Evolutionary conservation across 768 basidiomycete species (phyloP).

Genomic region (Russula sp.): DNA sequence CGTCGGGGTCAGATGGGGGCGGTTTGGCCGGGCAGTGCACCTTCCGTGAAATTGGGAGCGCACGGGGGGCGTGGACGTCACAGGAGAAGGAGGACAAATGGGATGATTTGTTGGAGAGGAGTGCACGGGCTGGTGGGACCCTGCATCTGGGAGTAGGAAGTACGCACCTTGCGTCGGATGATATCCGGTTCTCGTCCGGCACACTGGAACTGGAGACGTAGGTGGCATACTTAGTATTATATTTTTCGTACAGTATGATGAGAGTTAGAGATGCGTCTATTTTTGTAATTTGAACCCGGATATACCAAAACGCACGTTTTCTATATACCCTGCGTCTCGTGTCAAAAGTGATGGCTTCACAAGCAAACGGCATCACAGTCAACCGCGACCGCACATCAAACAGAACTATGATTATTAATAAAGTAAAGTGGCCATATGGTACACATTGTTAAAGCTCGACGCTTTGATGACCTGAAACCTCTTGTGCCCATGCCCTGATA

Average conservation of each 20-base stretch:
- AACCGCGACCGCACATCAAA: no score
- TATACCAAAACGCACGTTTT: not conserved
- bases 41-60: conserved; percentile 49
- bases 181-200: conserved; percentile 40
- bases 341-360: no score
- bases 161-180: conserved; percentile 47
- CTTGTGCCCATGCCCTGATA: no score
- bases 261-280: not conserved
- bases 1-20: conserved; percentile 9
- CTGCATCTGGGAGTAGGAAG: conserved; percentile 48
- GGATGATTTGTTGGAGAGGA: conserved; percentile 64
- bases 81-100: conserved; percentile 70
- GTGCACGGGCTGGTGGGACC: conserved; percentile 71
- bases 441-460: no score
- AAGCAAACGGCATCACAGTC: no score
- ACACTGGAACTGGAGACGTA: conserved; percentile 16
- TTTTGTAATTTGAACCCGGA: not conserved
- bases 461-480: no score
- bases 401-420: no score
- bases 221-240: not conserved
- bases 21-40: conserved; percentile 37
- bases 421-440: no score
- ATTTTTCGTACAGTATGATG: not conserved
- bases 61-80: conserved; percentile 50
- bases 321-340: not conserved